These are phyloP conservation scores for Panaeolus papilionaceus DNA, from an alignment of 768 basidiomycete species.

Conservation along the genomic window DNA sequence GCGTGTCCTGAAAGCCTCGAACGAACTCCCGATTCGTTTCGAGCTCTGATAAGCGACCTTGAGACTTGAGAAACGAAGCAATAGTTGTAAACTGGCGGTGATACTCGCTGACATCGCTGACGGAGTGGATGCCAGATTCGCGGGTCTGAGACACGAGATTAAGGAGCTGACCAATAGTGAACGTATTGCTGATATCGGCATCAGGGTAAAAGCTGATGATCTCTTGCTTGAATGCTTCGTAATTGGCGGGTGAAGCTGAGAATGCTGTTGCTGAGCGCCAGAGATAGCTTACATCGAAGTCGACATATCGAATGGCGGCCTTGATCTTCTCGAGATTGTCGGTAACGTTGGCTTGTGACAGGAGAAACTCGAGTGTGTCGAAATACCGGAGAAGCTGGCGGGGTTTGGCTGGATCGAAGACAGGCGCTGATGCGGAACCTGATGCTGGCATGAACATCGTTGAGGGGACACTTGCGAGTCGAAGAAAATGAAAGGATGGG, in stretches of 20 bases:
- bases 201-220: no score
- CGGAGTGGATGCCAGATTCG: no score
- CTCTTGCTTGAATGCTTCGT: neutral
- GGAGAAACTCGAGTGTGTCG: neutral
- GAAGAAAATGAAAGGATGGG: neutral
- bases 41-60: no score
- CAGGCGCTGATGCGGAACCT: slow-evolving; percentile 13
- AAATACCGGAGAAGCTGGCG: slow-evolving; percentile 9
- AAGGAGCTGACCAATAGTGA: neutral
- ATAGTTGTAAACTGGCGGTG: no score
- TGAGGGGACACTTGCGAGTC: neutral
- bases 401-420: slow-evolving; percentile 3
- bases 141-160: no score
- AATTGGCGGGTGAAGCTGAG: neutral
- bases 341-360: neutral
- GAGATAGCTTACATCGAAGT: neutral
- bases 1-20: no score
- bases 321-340: neutral
- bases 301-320: neutral
- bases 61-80: no score
- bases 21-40: no score
- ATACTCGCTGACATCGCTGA: no score
- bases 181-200: neutral
- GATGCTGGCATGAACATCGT: slow-evolving; percentile 21
- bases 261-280: neutral